Conservation (phyloP, 1,139 yeast genomes). For the Yamadazyma dendronema region DNA sequence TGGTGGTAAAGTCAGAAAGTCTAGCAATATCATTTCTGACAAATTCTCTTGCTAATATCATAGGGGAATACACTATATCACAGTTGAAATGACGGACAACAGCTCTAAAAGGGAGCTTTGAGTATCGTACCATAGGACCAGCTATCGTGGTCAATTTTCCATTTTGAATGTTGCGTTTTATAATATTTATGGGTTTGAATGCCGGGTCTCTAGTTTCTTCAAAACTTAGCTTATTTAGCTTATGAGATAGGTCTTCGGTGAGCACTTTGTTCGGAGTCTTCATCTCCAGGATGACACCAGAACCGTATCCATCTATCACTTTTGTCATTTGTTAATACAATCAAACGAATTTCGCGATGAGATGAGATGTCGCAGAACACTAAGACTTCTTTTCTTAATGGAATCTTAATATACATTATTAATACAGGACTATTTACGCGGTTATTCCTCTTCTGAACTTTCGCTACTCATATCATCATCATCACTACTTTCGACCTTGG, state of each 20-base stretch:
- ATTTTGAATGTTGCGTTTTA: constrained; percentile 24
- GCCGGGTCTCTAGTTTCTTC: constrained; percentile 2
- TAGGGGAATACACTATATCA: constrained; percentile 90
- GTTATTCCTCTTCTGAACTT: constrained; percentile 65
- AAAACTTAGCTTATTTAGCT: not conserved
- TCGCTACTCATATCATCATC: constrained; percentile 50
- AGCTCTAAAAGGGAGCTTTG: constrained; percentile 88
- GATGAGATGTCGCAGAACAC: too few species aligned
- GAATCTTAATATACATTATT: constrained; percentile 8
- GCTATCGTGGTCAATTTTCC: constrained; percentile 73
- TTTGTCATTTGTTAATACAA: not conserved
- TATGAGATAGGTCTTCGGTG: not conserved
- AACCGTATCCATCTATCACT: not conserved
- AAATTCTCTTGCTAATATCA: constrained; percentile 94
- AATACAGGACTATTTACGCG: constrained; percentile 9
- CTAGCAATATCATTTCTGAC: constrained; percentile 83
- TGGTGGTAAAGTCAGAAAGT: constrained; percentile 80
- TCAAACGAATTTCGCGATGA: constrained; percentile 1
- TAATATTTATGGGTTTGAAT: constrained; percentile 16
- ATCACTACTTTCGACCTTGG: constrained; percentile 43
- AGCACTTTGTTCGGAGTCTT: not conserved
- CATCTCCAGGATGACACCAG: too few species aligned
- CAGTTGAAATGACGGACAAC: constrained; percentile 69
- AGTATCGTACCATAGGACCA: constrained; percentile 97
- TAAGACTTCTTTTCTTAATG: not conserved